Evolutionary conservation across 1,139 yeast species (phyloP), one percentile per base, ranked within the genome.

Genomic region (Suhomyces bokatorum): DNA sequence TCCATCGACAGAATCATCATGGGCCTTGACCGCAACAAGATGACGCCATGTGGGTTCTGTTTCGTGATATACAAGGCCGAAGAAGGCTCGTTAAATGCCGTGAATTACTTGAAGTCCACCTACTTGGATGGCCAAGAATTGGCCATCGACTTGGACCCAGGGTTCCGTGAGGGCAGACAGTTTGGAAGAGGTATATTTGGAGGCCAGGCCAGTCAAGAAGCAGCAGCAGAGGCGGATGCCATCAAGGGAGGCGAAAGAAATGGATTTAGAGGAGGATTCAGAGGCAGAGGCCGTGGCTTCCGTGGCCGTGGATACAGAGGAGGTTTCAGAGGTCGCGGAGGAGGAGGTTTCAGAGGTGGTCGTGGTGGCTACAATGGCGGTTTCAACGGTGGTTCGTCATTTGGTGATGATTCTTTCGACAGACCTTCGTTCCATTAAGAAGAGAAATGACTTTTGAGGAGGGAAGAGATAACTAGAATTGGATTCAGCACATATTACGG

Each of bases 41-140:
- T 84, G 57, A 89, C 97, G 0, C 98, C 98, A 0, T 90, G 98
- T 62, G 98, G 98, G 28, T 93, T 93, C 66, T 90, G 97, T 60
- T 91, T 91, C 64, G 90, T 91, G 29, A 85, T 88, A 37, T 93
- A 83, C 62, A 76, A 76, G 44, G 66, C 73, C 11, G 83, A 83
- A 44, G 75, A 75, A 38, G 90, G 87, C 40, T 89, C 97, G 0
- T 70, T 89, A 37, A 81, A 85, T 53, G 87, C 97, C 6, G 80
- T 91, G 59, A 85, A 89, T 59, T 91, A 82, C 60, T 70, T 93
- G 46, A 83, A 87, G 51, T 84, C 83, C 40, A 89, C 96, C 0
- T 84, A 82, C 56, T 74, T 91, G 39, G 97, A 91, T 60, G 95
- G 91, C 42, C 82, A 88, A 49, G 73, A 74, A 26, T 77, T 91